Conservation (phyloP, 768 basidiomycete genomes). For the Mycena crocata region DNA sequence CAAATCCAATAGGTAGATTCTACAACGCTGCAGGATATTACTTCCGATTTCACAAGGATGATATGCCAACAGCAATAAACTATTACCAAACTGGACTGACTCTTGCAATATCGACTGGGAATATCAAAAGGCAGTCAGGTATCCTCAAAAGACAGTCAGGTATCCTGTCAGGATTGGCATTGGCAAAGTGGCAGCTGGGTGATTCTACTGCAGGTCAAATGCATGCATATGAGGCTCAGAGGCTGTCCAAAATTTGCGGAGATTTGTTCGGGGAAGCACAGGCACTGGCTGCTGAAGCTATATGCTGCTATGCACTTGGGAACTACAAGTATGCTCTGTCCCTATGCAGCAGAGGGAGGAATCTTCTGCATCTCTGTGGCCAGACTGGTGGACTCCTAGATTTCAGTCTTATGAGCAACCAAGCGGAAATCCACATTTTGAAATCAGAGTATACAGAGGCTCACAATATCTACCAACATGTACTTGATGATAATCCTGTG, state of each 20-base stretch:
- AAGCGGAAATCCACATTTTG: background rate
- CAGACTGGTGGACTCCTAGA: background rate
- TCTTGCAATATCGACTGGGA: background rate
- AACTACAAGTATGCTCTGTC: background rate
- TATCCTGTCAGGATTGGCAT: too few relatives aligned
- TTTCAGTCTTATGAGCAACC: background rate
- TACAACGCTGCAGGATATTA: background rate
- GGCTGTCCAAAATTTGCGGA: background rate
- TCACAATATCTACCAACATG: too few relatives aligned
- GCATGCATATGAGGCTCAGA: background rate
- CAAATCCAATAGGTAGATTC: background rate
- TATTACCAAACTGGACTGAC: too few relatives aligned
- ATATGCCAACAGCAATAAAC: background rate
- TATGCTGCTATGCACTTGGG: background rate
- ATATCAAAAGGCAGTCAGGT: background rate
- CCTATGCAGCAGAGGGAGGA: background rate
- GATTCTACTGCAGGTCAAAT: background rate
- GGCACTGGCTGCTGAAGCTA: background rate
- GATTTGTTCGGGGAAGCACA: background rate
- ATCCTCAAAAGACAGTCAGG: too few relatives aligned
- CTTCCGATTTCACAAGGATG: background rate
- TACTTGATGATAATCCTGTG: too few relatives aligned
- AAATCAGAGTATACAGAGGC: slow-evolving; percentile 1
- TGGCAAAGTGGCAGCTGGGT: background rate
- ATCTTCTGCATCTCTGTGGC: background rate